phyloP scores from a whole-genome alignment of 495 filamentous ascomycete genomes.

The Podospora fimiseda region DNA sequence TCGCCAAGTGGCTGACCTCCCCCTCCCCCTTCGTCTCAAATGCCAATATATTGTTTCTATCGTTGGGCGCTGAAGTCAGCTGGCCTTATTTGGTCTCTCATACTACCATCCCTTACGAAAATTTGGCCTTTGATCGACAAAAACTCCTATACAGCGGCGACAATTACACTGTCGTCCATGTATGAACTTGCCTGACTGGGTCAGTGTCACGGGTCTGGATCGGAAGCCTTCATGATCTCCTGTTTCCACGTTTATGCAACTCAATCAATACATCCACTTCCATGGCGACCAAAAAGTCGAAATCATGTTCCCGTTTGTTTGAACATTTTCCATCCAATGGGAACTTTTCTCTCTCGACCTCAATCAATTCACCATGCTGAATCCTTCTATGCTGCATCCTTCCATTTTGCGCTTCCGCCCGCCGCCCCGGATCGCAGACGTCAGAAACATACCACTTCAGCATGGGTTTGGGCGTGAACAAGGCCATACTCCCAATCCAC shows the following conservation, averaged over 20 bases:
- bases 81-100: neutral
- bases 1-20: neutral
- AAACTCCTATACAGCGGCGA: neutral
- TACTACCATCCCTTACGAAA: neutral
- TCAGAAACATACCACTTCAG: slow-evolving; percentile 9
- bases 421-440: slow-evolving; percentile 2
- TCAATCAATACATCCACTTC: neutral
- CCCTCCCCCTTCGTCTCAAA: neutral
- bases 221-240: neutral
- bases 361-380: neutral
- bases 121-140: neutral
- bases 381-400: neutral
- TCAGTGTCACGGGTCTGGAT: slow-evolving; percentile 1
- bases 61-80: neutral
- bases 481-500: neutral
- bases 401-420: neutral
- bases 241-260: neutral
- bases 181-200: neutral
- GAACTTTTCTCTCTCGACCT: neutral
- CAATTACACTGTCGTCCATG: neutral
- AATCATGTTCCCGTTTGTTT: neutral
- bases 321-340: neutral
- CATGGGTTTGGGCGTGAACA: too few relatives aligned
- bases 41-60: neutral
- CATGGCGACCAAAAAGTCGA: slow-evolving; percentile 1